Conservation (phyloP, 495 filamentous ascomycete genomes). For the Lindgomyces ingoldianus region DNA sequence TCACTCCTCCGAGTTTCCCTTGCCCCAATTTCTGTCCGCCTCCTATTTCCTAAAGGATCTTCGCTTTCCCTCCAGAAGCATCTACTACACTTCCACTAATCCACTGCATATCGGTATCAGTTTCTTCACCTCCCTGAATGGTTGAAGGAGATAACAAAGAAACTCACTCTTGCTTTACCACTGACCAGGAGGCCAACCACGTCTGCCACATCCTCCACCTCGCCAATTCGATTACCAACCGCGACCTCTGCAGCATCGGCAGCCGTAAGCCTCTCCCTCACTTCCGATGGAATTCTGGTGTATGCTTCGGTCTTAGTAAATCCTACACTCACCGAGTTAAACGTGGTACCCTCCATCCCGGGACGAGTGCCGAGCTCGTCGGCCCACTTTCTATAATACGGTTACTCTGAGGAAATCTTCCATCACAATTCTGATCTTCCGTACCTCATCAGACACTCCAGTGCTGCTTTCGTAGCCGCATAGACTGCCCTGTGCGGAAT, state of each 20-base stretch:
- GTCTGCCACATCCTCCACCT: constrained; percentile 35
- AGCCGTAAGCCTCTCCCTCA: constrained; percentile 11
- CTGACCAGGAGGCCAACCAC: constrained; percentile 37
- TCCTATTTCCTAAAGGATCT: constrained; percentile 18
- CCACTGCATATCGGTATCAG: constrained; percentile 12
- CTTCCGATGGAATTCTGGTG: constrained; percentile 15
- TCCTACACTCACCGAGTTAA: constrained; percentile 31
- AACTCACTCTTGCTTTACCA: constrained; percentile 28
- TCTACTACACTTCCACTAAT: constrained; percentile 38
- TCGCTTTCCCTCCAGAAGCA: constrained; percentile 32
- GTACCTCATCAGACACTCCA: constrained; percentile 32
- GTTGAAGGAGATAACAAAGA: background rate
- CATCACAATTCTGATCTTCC: background rate
- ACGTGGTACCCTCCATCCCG: constrained; percentile 22
- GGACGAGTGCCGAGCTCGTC: constrained; percentile 30
- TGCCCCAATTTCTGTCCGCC: background rate
- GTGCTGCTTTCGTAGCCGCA: constrained; percentile 26
- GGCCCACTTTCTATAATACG: constrained; percentile 18
- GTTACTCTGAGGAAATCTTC: background rate
- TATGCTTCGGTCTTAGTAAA: constrained; percentile 34
- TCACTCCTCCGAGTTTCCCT: background rate
- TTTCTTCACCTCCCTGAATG: background rate
- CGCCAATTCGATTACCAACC: constrained; percentile 31
- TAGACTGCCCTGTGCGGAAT: constrained; percentile 20
- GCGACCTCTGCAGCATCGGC: constrained; percentile 31